Evolutionary conservation across 2,329 filamentous ascomycete genomes (phyloP).

Genomic region (Aspergillus latus): DNA sequence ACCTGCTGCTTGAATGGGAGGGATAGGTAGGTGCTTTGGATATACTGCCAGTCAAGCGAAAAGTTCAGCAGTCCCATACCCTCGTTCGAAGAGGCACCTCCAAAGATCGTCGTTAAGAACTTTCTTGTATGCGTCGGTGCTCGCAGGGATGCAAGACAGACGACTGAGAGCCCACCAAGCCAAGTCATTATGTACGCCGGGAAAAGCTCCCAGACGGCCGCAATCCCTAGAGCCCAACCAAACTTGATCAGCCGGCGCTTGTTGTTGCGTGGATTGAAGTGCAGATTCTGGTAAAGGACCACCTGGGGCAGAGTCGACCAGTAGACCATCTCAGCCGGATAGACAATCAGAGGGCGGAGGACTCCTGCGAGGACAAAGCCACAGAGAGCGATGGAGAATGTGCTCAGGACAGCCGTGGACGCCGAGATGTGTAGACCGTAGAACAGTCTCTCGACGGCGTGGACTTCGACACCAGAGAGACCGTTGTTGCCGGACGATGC

Average conservation of each 20-base stretch:
- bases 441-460: slow-evolving; percentile 10
- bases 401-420: slow-evolving; percentile 50
- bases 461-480: slow-evolving; percentile 30
- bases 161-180: slow-evolving; percentile 25
- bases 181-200: slow-evolving; percentile 29
- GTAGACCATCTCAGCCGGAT: slow-evolving; percentile 58
- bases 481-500: slow-evolving; percentile 56
- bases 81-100: slow-evolving; percentile 27
- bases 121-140: slow-evolving; percentile 9
- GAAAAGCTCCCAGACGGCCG: slow-evolving; percentile 26
- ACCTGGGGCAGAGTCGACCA: slow-evolving; percentile 48
- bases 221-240: slow-evolving; percentile 29
- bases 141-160: slow-evolving; percentile 18
- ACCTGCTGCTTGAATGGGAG: slow-evolving; percentile 54
- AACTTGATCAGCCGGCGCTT: slow-evolving; percentile 32
- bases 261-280: slow-evolving; percentile 32
- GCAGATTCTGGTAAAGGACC: slow-evolving; percentile 36
- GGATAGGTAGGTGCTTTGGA: slow-evolving; percentile 55
- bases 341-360: slow-evolving; percentile 56
- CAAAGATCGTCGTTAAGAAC: slow-evolving; percentile 24
- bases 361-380: slow-evolving; percentile 57
- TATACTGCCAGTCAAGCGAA: slow-evolving; percentile 28
- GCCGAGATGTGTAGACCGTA: slow-evolving; percentile 48
- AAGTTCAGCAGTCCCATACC: slow-evolving; percentile 28
- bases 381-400: slow-evolving; percentile 57